A percentile compares a stretch with the other conserved stretches of the same genome.
These are phyloP conservation scores for Tillandsia fasciculata DNA, from an alignment of 176 grass and related monocot genomes.

Conservation along the genomic window DNA sequence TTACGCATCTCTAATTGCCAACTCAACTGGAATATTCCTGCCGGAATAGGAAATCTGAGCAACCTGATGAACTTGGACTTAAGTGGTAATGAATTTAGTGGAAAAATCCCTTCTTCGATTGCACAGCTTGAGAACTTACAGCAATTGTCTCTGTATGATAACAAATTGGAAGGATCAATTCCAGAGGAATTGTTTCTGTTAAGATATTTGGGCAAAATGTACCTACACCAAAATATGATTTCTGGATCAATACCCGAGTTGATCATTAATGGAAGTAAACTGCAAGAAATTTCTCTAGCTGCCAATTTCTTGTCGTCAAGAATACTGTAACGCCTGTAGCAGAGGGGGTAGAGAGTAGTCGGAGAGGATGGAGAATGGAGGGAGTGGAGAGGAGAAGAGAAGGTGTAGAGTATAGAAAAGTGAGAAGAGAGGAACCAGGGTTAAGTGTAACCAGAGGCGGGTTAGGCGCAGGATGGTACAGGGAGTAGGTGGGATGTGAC, in stretches of 20 bases:
- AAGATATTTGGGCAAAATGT: conserved; percentile 9
- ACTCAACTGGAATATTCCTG: not conserved
- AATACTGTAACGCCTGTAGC: too few species aligned
- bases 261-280: conserved; percentile 12
- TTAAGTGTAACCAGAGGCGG: too few species aligned
- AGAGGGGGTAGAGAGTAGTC: too few species aligned
- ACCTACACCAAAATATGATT: conserved; percentile 27
- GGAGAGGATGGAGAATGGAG: too few species aligned
- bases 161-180: conserved; percentile 27
- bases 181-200: conserved; percentile 13
- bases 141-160: conserved; percentile 26
- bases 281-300: conserved; percentile 19
- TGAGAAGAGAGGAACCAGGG: too few species aligned
- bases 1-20: not conserved
- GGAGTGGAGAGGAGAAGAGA: too few species aligned
- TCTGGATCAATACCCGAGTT: conserved; percentile 21
- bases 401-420: too few species aligned
- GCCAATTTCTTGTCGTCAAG: conserved; percentile 29
- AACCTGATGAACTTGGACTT: conserved; percentile 2
- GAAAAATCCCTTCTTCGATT: conserved; percentile 27
- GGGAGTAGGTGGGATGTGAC: too few species aligned
- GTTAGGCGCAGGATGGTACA: too few species aligned
- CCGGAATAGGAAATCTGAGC: not conserved
- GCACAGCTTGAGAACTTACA: conserved; percentile 18
- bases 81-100: conserved; percentile 28